Base-by-base conservation (phyloP, 768 basidiomycete genomes). In the Pleurotus eryngii region DNA sequence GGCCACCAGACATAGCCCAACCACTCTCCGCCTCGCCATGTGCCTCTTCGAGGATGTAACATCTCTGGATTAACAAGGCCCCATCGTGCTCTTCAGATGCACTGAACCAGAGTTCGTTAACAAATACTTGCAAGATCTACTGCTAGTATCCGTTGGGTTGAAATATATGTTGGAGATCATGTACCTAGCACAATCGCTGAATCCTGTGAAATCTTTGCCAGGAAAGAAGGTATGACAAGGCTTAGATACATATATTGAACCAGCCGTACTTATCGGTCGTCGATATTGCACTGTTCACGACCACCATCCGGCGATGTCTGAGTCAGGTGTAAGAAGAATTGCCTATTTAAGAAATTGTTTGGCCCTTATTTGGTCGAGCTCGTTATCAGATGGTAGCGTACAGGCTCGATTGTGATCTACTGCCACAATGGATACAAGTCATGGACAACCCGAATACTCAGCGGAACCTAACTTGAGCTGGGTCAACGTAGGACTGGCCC, bases 401-500 rank as follows among this genome's bases (percentile, higher is more conserved):
- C 30, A 35, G 11, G 30, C 9, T 35, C 30, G 30, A 35, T 35
- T 35, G 30, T 30, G 24, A 26, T 26, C 5, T 11, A 7, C 30
- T 30, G 7, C 9, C 30, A 9, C 30, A 11, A 35, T 35, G 30
- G 30, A 35, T 35, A 35, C 30, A 35, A 35, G 30, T 9, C 30
- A 2, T 35, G 30, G 7, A 35, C 30, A 35, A 35, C 8, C 30
- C 30, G 2, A 35, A 8, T 30, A 43, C 42, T n/a, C 20, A 45
- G 15, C 42, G 20, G 42, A 17, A 22, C 42, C 64, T 35, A 48
- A 68, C 2, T 70, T 94, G 46, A 75, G 72, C 37, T 93, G 88
- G 88, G 58, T 69, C n/a, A 91, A 94, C 65, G 89, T 95, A 55
- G 81, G 74, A 26, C 77, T 94, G 57, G 90, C 84, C 0, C 79